Evolutionary conservation across 2,329 filamentous ascomycete species (phyloP).

Genomic region (Colletotrichum filicis): DNA sequence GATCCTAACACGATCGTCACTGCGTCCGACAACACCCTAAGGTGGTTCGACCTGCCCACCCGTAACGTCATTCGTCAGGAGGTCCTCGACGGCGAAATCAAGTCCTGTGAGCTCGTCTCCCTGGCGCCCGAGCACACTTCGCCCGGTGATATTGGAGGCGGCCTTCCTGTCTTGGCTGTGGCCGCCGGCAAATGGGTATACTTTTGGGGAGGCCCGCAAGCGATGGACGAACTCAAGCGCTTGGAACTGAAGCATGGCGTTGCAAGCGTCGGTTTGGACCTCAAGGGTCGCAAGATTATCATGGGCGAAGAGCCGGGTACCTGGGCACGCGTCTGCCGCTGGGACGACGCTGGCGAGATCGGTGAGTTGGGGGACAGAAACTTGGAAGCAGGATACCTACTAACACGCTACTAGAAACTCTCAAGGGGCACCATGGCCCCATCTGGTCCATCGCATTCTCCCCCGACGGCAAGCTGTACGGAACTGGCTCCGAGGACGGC

Average conservation of each 20-base stretch:
- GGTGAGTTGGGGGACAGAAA: conserved; percentile 56
- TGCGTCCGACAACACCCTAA: conserved; percentile 88
- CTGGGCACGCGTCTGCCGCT: conserved; percentile 95
- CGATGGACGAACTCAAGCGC: conserved; percentile 80
- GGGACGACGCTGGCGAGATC: conserved; percentile 84
- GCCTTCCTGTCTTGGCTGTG: conserved; percentile 81
- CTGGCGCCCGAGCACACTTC: conserved; percentile 69
- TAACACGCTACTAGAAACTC: conserved; percentile 70
- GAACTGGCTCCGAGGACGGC: conserved; percentile 95
- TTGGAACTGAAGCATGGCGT: conserved; percentile 85
- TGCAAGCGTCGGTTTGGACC: conserved; percentile 89
- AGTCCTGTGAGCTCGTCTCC: conserved; percentile 88
- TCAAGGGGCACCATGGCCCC: conserved; percentile 96
- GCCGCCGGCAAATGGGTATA: conserved; percentile 95
- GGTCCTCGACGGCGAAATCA: conserved; percentile 84
- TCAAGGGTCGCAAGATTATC: conserved; percentile 83
- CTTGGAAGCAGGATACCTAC: conserved; percentile 7
- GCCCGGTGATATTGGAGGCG: conserved; percentile 72
- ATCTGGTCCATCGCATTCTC: conserved; percentile 97
- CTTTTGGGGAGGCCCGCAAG: conserved; percentile 84
- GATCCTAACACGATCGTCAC: conserved; percentile 92
- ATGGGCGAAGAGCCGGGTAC: conserved; percentile 93
- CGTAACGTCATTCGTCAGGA: conserved; percentile 81
- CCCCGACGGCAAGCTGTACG: conserved; percentile 95
- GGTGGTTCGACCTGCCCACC: conserved; percentile 92